phyloP scores from a whole-genome alignment of 805 yeast species.

The Danielozyma ontarioensis region DNA sequence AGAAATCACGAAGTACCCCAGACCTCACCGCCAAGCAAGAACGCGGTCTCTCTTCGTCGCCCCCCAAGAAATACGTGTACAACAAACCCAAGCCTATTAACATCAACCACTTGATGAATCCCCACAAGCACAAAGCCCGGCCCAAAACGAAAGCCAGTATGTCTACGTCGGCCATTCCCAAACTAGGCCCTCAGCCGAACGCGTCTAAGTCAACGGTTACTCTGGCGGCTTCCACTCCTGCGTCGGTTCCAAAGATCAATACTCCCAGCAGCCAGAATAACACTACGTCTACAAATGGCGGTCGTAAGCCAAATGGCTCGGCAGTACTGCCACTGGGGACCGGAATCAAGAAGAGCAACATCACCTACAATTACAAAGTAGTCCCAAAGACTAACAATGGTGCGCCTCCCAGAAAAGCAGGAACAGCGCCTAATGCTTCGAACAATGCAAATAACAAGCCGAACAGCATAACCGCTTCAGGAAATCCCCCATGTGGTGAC shows the following conservation, averaged over 20 bases:
- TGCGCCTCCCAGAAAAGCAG: not conserved
- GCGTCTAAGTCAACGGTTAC: slow-evolving; percentile 2
- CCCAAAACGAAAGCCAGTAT: slow-evolving; percentile 4
- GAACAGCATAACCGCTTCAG: no score
- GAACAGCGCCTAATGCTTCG: not conserved
- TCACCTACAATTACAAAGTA: slow-evolving; percentile 23
- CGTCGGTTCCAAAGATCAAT: slow-evolving; percentile 1
- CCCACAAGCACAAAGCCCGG: slow-evolving; percentile 2
- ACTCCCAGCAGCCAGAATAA: slow-evolving; percentile 1
- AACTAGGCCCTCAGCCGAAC: slow-evolving; percentile 8
- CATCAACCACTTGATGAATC: slow-evolving; percentile 27
- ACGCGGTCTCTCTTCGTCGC: no score
- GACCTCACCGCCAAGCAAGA: no score
- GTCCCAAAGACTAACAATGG: not conserved
- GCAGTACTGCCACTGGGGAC: slow-evolving; percentile 4
- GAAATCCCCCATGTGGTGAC: no score
- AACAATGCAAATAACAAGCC: no score
- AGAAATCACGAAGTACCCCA: no score
- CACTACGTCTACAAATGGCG: slow-evolving; percentile 1
- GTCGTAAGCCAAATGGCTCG: slow-evolving; percentile 1
- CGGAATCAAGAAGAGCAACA: slow-evolving; percentile 23
- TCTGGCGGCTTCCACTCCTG: slow-evolving; percentile 1
- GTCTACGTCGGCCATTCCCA: slow-evolving; percentile 5
- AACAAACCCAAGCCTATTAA: slow-evolving; percentile 37
- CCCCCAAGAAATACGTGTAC: slow-evolving; percentile 24